Conservation (phyloP, 1,284 basidiomycete genomes). For the Mycosarcoma maydis region DNA sequence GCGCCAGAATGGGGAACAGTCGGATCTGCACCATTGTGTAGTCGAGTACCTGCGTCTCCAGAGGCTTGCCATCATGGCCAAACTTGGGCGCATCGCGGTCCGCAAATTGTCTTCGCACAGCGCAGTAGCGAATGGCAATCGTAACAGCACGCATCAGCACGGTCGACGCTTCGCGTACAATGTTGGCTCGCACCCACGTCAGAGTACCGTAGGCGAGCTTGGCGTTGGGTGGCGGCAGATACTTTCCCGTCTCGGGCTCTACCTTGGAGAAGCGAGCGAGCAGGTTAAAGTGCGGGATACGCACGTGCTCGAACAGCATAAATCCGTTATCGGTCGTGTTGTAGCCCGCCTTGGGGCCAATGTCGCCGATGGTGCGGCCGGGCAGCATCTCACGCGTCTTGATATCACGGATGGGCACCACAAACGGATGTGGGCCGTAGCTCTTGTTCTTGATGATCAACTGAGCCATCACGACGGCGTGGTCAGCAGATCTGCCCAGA, state of each 20-base stretch:
- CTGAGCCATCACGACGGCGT: slow-evolving; percentile 68
- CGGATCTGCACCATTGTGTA: slow-evolving; percentile 68
- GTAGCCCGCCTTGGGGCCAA: slow-evolving; percentile 67
- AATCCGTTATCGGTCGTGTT: slow-evolving; percentile 67
- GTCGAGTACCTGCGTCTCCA: slow-evolving; percentile 68
- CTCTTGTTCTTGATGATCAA: slow-evolving; percentile 66
- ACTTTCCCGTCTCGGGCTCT: slow-evolving; percentile 60
- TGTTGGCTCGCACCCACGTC: slow-evolving; percentile 65
- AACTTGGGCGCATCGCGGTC: slow-evolving; percentile 67
- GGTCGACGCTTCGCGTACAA: slow-evolving; percentile 65
- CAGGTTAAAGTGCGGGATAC: slow-evolving; percentile 67
- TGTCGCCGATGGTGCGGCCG: slow-evolving; percentile 66
- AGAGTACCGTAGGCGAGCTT: slow-evolving; percentile 58
- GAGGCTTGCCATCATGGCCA: slow-evolving; percentile 60
- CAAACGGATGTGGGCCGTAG: slow-evolving; percentile 67
- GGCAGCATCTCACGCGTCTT: slow-evolving; percentile 67
- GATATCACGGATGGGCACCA: slow-evolving; percentile 67
- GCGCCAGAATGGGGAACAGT: slow-evolving; percentile 68
- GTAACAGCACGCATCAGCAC: slow-evolving; percentile 67
- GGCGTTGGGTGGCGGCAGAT: slow-evolving; percentile 51
- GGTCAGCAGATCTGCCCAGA: slow-evolving; percentile 67
- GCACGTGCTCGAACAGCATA: slow-evolving; percentile 58
- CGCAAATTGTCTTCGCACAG: slow-evolving; percentile 68
- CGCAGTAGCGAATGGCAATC: slow-evolving; percentile 68
- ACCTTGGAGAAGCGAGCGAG: slow-evolving; percentile 66